Base-by-base conservation (phyloP, 208 protist genomes). In the Novymonas esmeraldas region DNA sequence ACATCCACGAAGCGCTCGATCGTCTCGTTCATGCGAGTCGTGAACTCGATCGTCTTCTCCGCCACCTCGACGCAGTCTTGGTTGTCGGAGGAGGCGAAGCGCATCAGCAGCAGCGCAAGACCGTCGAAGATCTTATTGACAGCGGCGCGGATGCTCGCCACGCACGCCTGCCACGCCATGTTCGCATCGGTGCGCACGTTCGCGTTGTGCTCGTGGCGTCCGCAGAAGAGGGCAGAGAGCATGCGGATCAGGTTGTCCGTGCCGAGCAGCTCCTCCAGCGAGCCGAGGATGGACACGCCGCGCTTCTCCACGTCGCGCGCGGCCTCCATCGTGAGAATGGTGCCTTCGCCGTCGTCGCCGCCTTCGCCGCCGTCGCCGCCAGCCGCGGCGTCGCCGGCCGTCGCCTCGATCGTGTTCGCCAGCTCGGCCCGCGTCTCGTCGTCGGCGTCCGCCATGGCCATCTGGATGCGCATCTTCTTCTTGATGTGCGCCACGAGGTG, bases 31-130 rank as follows among this genome's bases (percentile, higher is more conserved):
- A 97, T 82, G 57, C 92, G 83, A 2, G 73, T 87, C 33, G 89
- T 97, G 79, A 93, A 97, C 75, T 95, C 92, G 70, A 97, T 95
- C 22, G 85, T 93, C 63, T 90, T 93, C 52, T 79, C 60, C 26
- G 87, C 79, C 44, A 93, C 81, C 45, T 95, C 89, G 16, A 89
- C 85, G 70, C 87, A 97, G 74, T 97, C 92, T 34, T 75, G 78
- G 73, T 93, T 95, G 46, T 82, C 77, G 2, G 87, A 94, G 18
- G 85, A 87, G 33, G 58, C 70, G 58, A 94, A 90, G 52, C 85
- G 81, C 46, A 93, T 73, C 60, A 97, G 76, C 33, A 97, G 78
- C 49, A 71, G 59, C 14, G 85, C 78, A 14, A 97, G 73, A 44
- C 76, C 77, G 48, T 87, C 81, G 65, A 97, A 97, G 59, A 97